Base-by-base conservation (phyloP, 768 basidiomycete genomes). In the Brasilioporus rufonigricans region DNA sequence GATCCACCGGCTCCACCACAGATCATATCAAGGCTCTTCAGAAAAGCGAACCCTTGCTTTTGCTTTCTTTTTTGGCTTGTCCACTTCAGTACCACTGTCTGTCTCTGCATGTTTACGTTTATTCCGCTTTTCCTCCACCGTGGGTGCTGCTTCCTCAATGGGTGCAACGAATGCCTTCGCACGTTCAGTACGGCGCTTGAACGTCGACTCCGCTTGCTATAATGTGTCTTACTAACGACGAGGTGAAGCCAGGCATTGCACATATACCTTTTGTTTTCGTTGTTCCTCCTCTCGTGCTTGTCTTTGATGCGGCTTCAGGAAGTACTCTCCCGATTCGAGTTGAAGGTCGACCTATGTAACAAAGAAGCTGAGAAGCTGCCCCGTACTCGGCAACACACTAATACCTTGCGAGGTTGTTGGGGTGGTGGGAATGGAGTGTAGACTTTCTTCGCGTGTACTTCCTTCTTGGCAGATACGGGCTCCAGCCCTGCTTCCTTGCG, bases 371-470 rank as follows among this genome's bases (percentile, higher is more conserved):
- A 65, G 51, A 49, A 45, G 3, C 56, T 31, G 31, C 49, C 12
- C 48, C 21, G 13, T 26, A 35, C 16, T 44, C 31, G 26, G 35
- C 11, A 49, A 39, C 1, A 44, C 35, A n/a, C 1, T 47, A 72
- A 51, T 62, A 91, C 91, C 80, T 98, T 98, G 62, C 93, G 86
- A 35, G 95, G 96, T 55, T 83, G 80, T 67, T 98, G 97, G 9
- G 95, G 77, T 31, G 97, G 97, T 35, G 97, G 97, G 83, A 98
- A 99, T 2, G 97, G 97, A n/a, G 97, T 98, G 72, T 98, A 98
- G 16, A 85, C 79, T 71, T 96, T 96, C 83, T 95, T 96, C 62
- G 83, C 79, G 21, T 75, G 76, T 63, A 85, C 81, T 45, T 79
- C 74, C 49, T 77, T 76, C 58, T 74, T 67, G 26, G 62, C 50